Evolutionary conservation across 495 filamentous ascomycete species (phyloP).

Genomic region (Cercophora newfieldiana): DNA sequence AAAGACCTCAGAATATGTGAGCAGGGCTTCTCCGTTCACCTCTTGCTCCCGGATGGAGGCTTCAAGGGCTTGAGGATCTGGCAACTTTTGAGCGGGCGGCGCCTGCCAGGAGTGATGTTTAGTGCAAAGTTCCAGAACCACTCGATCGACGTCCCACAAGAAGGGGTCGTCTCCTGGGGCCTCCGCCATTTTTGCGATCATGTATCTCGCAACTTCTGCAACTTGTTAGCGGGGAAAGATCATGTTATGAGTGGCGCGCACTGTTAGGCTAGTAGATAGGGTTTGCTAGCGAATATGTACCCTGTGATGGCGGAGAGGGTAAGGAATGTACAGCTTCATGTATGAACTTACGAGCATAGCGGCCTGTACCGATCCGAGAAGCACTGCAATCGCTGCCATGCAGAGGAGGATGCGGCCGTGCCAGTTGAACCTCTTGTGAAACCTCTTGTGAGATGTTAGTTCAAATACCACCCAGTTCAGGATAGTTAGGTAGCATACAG

Average conservation of each 20-base stretch:
- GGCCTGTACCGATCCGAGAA: background rate
- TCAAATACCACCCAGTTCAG: too few species aligned
- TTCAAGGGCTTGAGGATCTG: slow-evolving; percentile 54
- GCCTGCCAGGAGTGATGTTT: slow-evolving; percentile 45
- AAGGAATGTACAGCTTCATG: too few species aligned
- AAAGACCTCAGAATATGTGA: slow-evolving; percentile 43
- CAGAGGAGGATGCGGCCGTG: too few species aligned
- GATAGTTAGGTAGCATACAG: background rate
- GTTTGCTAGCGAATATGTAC: too few species aligned
- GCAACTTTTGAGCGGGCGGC: slow-evolving; percentile 39
- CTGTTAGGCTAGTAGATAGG: too few species aligned
- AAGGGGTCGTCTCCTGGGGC: slow-evolving; percentile 56
- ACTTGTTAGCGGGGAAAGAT: background rate
- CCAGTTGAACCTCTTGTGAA: too few species aligned
- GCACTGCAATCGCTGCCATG: background rate
- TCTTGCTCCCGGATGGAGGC: slow-evolving; percentile 55
- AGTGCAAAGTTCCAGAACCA: slow-evolving; percentile 65
- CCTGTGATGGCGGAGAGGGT: too few species aligned
- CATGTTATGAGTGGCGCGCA: too few species aligned
- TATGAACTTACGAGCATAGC: background rate
- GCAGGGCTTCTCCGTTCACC: slow-evolving; percentile 62
- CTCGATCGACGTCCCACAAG: slow-evolving; percentile 65
- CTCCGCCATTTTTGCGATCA: slow-evolving; percentile 23
- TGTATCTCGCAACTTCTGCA: background rate
- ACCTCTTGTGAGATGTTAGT: too few species aligned